These are phyloP conservation scores for Panaeolus papilionaceus DNA, from an alignment of 768 basidiomycete genomes.

Conservation along the genomic window DNA sequence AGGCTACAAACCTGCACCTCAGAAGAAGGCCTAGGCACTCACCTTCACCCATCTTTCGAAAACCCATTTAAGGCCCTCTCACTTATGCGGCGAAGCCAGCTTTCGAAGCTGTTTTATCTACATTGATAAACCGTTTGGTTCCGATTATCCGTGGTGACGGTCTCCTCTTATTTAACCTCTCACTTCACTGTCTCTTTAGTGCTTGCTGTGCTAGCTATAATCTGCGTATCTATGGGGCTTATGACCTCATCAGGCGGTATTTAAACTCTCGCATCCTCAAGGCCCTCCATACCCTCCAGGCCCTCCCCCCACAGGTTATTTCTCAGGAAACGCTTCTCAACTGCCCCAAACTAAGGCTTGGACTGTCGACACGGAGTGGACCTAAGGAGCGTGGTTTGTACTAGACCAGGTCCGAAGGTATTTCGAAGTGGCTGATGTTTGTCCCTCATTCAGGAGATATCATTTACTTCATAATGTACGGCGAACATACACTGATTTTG, in stretches of 20 bases:
- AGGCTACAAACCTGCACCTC: too few relatives aligned
- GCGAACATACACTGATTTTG: slow-evolving; percentile 31
- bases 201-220: neutral
- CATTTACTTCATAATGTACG: slow-evolving; percentile 28
- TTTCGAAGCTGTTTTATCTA: too few relatives aligned
- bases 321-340: neutral
- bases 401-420: neutral
- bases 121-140: too few relatives aligned
- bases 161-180: too few relatives aligned
- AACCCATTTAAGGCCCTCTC: too few relatives aligned
- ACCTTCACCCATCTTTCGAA: too few relatives aligned
- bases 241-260: neutral
- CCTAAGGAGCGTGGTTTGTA: neutral
- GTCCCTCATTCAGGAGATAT: slow-evolving; percentile 23
- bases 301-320: neutral
- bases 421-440: too few relatives aligned
- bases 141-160: too few relatives aligned
- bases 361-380: neutral
- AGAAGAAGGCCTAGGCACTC: too few relatives aligned
- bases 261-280: neutral
- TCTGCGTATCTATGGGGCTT: neutral
- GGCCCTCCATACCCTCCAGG: neutral
- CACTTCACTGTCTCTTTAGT: neutral
- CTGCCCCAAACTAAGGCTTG: neutral
- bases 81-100: too few relatives aligned